A percentile compares a stretch with the other conserved stretches of the same genome.
Conservation (phyloP, 768 basidiomycete species). For the Leccinum obscurum region DNA sequence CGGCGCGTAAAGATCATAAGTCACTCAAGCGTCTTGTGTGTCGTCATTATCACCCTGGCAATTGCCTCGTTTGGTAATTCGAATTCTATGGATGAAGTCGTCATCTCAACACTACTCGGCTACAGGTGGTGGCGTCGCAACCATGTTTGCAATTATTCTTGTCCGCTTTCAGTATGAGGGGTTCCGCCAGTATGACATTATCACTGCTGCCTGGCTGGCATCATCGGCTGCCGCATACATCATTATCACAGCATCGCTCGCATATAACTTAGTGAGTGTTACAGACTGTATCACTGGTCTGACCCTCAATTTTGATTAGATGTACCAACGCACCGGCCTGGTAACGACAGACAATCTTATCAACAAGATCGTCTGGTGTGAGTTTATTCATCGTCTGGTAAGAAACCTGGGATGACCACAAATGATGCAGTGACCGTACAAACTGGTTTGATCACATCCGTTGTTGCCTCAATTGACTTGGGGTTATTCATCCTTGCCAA, state of each 20-base stretch:
- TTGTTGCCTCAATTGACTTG: conserved; percentile 22
- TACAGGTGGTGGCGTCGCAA: conserved; percentile 37
- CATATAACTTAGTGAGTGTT: conserved; percentile 41
- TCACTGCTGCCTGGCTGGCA: conserved; percentile 43
- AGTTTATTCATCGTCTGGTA: conserved; percentile 3
- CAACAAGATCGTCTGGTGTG: conserved; percentile 44
- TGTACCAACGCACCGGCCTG: conserved; percentile 44
- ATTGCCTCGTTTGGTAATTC: conserved; percentile 10
- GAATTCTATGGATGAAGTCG: neutral
- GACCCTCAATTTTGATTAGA: conserved; percentile 22
- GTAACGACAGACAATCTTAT: conserved; percentile 36
- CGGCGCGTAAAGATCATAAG: conserved; percentile 42
- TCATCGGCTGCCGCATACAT: conserved; percentile 42
- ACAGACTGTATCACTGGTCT: neutral
- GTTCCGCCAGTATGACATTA: conserved; percentile 35
- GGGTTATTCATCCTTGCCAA: conserved; percentile 22
- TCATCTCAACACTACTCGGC: neutral
- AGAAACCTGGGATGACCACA: neutral
- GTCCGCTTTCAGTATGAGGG: conserved; percentile 31
- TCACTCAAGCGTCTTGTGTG: conserved; percentile 27
- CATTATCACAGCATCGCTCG: conserved; percentile 43
- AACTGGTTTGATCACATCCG: conserved; percentile 26
- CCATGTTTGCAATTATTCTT: conserved; percentile 25
- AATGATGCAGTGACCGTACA: conserved; percentile 30
- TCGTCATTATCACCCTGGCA: conserved; percentile 22